Evolutionary conservation across 2,329 filamentous ascomycete genomes (phyloP).

Genomic region (Pseudopyricularia cyperi): DNA sequence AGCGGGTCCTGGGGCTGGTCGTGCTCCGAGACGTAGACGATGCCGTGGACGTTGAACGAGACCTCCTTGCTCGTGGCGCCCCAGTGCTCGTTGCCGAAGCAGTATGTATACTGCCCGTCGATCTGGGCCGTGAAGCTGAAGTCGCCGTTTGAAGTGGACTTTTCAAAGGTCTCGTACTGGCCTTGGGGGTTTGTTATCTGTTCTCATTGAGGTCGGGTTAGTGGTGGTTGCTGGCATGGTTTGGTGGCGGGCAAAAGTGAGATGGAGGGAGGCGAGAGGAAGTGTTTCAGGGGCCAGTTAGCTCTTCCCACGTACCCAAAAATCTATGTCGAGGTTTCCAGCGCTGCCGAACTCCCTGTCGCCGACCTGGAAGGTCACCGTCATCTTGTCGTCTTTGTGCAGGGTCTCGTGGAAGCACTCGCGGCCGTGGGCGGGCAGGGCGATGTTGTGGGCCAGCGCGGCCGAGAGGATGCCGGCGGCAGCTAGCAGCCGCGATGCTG

Average conservation of each 20-base stretch:
- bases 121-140: conserved; percentile 76
- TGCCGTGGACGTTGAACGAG: conserved; percentile 97
- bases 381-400: conserved; percentile 94
- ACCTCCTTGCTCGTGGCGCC: conserved; percentile 94
- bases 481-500: conserved; percentile 23
- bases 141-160: conserved; percentile 76
- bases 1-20: conserved; percentile 78
- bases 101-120: conserved; percentile 90
- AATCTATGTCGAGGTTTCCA: conserved; percentile 92
- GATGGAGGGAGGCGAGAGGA: too few relatives aligned
- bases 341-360: conserved; percentile 91
- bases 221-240: background rate
- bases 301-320: conserved; percentile 68
- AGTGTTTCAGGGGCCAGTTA: too few relatives aligned
- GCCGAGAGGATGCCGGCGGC: conserved; percentile 44
- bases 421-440: conserved; percentile 79
- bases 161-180: conserved; percentile 68
- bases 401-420: conserved; percentile 96
- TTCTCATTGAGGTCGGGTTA: background rate
- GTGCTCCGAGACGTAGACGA: conserved; percentile 88
- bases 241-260: too few relatives aligned
- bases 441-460: conserved; percentile 83
- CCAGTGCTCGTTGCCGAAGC: conserved; percentile 99
- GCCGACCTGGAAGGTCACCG: conserved; percentile 94
- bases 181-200: conserved; percentile 68